Evolutionary conservation across 257 asterid genomes (phyloP).

Genomic region (Gentiana straminea): DNA sequence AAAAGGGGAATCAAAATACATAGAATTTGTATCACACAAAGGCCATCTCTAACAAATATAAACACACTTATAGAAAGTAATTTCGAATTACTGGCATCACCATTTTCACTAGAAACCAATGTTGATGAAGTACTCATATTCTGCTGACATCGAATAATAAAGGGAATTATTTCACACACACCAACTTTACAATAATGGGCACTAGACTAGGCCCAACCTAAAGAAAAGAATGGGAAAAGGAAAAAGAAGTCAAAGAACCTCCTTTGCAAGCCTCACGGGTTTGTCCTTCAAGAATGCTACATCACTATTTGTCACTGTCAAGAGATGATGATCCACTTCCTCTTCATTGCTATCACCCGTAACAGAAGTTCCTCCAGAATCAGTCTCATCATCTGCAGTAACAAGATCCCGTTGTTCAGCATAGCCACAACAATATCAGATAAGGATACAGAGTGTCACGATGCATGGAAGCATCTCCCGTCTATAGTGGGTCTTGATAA

Average conservation of each 20-base stretch:
- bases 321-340: slow-evolving; percentile 58
- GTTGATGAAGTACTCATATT: neutral
- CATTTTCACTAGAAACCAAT: neutral
- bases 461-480: no score
- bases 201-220: slow-evolving; percentile 14
- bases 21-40: neutral
- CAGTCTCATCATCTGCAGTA: slow-evolving; percentile 42
- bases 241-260: slow-evolving; percentile 31
- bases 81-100: neutral
- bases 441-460: no score
- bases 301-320: slow-evolving; percentile 46
- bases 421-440: no score
- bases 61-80: neutral
- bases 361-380: slow-evolving; percentile 32
- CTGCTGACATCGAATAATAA: neutral
- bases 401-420: neutral
- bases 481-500: no score
- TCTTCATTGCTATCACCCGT: slow-evolving; percentile 48
- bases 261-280: slow-evolving; percentile 69
- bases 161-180: neutral
- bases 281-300: slow-evolving; percentile 67
- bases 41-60: neutral
- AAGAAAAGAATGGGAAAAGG: neutral
- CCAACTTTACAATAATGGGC: slow-evolving; percentile 8
- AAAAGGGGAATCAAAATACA: neutral